Evolutionary conservation across 306 rosid genomes (phyloP), one percentile per base, ranked within the genome.

Genomic region (Luffa acutangula): DNA sequence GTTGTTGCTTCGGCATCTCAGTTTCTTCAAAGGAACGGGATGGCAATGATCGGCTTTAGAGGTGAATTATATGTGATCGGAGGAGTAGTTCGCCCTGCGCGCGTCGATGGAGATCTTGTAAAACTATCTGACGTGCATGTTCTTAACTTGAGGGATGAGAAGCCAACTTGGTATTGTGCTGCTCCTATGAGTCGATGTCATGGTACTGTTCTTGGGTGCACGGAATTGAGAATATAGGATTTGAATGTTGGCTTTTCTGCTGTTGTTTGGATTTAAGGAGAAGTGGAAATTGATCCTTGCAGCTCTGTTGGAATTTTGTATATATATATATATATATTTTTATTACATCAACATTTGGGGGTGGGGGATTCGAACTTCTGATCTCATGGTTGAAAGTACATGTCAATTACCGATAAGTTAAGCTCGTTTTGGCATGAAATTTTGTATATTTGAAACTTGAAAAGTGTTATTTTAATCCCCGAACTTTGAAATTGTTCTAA

Each of bases 151-250:
- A 89, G 92, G 66, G 86, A 84, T 73, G 97, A 92, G 79, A 87
- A 96, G 75, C 89, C 96, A 65, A 80, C 88, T 41, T 92, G 97
- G 98, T 90, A 86, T 72, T 85, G 76, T 75, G 93, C 86, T 79
- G 90, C 97, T 83, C 88, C 88, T 1, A 95, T 91, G 98, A 92
- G 97, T 4, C 80, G 87, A 82, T 92, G 98, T 81, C 89, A 84
- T 7, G 98, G 98, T 79, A 87, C 97, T 54, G 85, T 95, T 85
- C 88, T 87, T 86, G 98, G 98, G 77, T 91, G 97, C 88, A 89
- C 97, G 25, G 86, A 75, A 80, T 85, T 92, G 86, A 92, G 86
- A 82, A 91, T 95, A 82, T 95, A 95, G 91, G 73, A 20, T 49
- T 51, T 65, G 70, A 34, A 33, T 31, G 39, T 31, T 31, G 37